A percentile compares a stretch with the other conserved stretches of the same genome.
Conservation (phyloP, 805 yeast species). For the Helenozyma baotianmanensis region DNA sequence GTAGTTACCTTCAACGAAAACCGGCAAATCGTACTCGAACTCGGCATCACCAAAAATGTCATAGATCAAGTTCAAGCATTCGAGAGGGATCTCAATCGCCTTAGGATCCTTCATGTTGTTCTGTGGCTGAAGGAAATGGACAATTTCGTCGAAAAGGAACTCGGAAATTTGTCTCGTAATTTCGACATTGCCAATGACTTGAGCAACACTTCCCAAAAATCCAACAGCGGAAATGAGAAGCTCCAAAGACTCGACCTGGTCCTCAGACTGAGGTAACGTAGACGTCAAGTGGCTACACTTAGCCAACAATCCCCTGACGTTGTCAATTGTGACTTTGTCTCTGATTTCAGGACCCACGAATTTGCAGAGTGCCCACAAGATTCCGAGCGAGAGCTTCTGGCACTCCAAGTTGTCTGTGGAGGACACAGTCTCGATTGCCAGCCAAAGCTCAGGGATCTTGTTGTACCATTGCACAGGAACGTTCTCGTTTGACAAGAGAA, state of each 20-base stretch:
- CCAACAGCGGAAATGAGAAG: conserved; percentile 45
- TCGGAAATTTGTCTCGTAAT: conserved; percentile 43
- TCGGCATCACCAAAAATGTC: conserved; percentile 76
- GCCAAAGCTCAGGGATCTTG: conserved; percentile 27
- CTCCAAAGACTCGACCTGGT: conserved; percentile 26
- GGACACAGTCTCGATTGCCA: conserved; percentile 12
- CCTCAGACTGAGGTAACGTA: conserved; percentile 8
- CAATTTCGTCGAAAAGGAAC: conserved; percentile 30
- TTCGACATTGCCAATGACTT: conserved; percentile 39
- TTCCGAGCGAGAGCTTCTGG: conserved; percentile 31
- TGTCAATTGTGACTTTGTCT: conserved; percentile 20
- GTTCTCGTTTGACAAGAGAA: conserved; percentile 31
- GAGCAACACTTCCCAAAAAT: conserved; percentile 48
- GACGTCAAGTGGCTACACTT: conserved; percentile 16
- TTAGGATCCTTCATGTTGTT: conserved; percentile 10
- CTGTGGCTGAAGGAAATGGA: conserved; percentile 10
- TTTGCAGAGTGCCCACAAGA: conserved; percentile 37
- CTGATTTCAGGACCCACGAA: conserved; percentile 31
- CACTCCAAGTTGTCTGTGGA: conserved; percentile 16
- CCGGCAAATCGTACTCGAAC: conserved; percentile 61
- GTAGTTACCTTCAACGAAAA: conserved; percentile 56
- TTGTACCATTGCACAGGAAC: conserved; percentile 39
- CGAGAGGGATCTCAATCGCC: conserved; percentile 45
- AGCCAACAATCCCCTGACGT: conserved; percentile 22
- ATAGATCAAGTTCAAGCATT: conserved; percentile 60